Evolutionary conservation across 306 rosid species (phyloP), one percentile per base, ranked within the genome.

Genomic region (Cicer pinnatifidum): DNA sequence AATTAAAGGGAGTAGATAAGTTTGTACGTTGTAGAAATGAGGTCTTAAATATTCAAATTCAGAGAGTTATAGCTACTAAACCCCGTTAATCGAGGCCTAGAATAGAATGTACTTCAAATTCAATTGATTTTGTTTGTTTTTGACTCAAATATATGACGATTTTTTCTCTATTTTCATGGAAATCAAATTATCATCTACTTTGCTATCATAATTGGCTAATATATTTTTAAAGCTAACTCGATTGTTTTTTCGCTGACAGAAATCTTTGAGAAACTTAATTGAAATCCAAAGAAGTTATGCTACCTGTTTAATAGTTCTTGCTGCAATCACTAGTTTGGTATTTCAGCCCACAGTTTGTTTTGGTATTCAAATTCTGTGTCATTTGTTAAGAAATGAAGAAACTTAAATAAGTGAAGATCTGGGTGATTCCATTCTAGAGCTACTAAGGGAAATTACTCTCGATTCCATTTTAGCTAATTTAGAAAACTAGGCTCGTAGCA

Each of bases 371-470:
- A 52, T 28, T 28, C 43, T 77, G 50, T 11, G 61, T 68, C 35
- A 57, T 56, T 66, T 66, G 66, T 65, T 53, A 23, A 9, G 12
- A 76, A 10, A 56, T 76, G 60, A 67, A 67, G 58, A 44, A 43
- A 15, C 15, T 76, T 28, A 28, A 28, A 28, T 28, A 28, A 3
- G 35, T 28, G 35, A 28, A 28, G 5, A 28, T 28, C 35, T 28
- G 35, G 35, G 4, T 28, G 35, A 28, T 28, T 28, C 35, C 35
- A 28, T 28, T 28, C 35, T 28, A 28, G 35, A 28, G 35, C 35
- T 0, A 28, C 35, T 28, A 28, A 28, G 35, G 35, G 5, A 28
- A 3, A 28, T 28, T 28, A 28, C 35, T 28, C 35, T 28, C 5
- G 35, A 28, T 28, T 28, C 35, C 35, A 28, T 44, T 15, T 58